Conservation (phyloP, 345 rosid species). For the Eucalyptus urophylla region DNA sequence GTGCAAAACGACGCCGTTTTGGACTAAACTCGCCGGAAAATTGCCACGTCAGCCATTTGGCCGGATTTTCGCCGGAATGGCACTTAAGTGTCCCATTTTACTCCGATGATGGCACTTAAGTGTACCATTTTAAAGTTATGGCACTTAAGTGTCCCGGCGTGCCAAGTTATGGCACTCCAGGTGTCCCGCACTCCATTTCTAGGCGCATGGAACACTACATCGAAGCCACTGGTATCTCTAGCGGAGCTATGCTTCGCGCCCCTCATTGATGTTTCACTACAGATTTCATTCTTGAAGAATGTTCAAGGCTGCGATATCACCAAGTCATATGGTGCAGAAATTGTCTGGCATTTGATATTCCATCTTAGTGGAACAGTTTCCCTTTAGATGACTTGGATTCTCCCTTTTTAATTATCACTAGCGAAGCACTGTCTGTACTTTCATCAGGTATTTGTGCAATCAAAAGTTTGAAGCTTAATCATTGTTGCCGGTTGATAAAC, state of each 20-base stretch:
- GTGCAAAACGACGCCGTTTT: too few species aligned
- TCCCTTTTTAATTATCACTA: background rate
- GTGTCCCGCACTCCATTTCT: too few species aligned
- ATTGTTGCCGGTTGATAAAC: background rate
- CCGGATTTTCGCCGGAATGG: too few species aligned
- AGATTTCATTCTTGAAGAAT: background rate
- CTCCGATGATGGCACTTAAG: too few species aligned
- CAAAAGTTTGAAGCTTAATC: background rate
- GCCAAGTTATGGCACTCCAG: too few species aligned
- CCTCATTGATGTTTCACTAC: slow-evolving; percentile 12
- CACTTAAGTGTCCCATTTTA: too few species aligned
- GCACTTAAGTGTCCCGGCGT: too few species aligned
- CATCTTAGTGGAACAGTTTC: background rate
- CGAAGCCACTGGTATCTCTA: slow-evolving; percentile 72
- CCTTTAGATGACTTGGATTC: background rate
- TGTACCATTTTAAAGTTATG: too few species aligned
- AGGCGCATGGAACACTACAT: slow-evolving; percentile 89
- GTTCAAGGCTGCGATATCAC: background rate
- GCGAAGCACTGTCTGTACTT: background rate
- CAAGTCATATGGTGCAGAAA: background rate
- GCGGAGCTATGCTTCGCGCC: slow-evolving; percentile 44
- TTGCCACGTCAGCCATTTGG: too few species aligned
- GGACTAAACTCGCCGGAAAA: too few species aligned
- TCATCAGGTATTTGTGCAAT: background rate
- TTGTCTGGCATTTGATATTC: background rate